Percentiles rank a stretch among this genome's conserved stretches.
phyloP scores from a whole-genome alignment of 345 rosid genomes.

The Melaleuca alternifolia region DNA sequence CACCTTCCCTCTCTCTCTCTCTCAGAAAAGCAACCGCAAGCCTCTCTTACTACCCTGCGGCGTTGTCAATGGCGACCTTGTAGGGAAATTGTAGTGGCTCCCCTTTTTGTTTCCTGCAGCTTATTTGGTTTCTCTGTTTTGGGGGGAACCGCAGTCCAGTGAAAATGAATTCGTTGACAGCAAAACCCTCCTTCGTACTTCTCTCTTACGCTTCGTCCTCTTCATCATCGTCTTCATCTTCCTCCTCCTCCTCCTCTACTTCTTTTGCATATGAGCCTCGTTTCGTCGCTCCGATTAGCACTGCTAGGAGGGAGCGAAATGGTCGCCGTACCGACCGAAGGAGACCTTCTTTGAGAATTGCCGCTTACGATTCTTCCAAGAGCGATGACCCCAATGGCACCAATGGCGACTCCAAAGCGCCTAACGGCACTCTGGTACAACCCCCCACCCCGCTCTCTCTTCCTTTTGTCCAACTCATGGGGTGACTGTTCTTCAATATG shows the following conservation, averaged over 20 bases:
- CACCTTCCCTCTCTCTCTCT: background rate
- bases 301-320: constrained; percentile 23
- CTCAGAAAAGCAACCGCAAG: background rate
- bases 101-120: background rate
- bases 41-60: background rate
- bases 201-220: constrained; percentile 2
- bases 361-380: constrained; percentile 60
- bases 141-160: background rate
- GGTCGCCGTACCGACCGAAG: background rate
- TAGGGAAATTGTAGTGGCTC: background rate
- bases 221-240: constrained; percentile 8
- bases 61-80: background rate
- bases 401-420: constrained; percentile 47
- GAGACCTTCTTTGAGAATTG: constrained; percentile 24
- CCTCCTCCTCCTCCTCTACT: constrained; percentile 12
- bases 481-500: background rate
- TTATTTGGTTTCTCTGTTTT: background rate
- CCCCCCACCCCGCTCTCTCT: background rate
- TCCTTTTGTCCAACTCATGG: background rate
- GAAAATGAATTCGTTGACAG: constrained; percentile 49
- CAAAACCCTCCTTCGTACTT: constrained; percentile 15
- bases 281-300: constrained; percentile 11
- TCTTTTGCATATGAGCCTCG: constrained; percentile 14
- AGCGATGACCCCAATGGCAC: constrained; percentile 24
- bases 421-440: constrained; percentile 63